phyloP scores from a whole-genome alignment of 1,284 basidiomycete species.

The Leccinum subfulvum region DNA sequence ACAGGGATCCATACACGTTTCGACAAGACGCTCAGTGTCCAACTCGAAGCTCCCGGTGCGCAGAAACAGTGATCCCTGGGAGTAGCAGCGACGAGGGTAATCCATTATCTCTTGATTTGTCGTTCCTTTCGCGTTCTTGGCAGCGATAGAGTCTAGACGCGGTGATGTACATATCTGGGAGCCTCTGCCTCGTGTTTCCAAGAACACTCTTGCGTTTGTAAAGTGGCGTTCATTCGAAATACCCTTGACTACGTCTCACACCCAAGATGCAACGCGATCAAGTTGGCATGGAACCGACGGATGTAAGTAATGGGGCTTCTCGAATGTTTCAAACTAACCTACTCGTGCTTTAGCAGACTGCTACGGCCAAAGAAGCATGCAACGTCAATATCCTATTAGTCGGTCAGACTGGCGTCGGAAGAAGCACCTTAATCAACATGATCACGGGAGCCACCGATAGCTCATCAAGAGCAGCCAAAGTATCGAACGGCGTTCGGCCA shows the following conservation, averaged over 20 bases:
- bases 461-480: constrained; percentile 18
- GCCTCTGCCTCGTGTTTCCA: constrained; percentile 20
- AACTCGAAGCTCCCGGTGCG: neutral
- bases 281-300: neutral
- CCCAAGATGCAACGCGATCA: constrained; percentile 2
- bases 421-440: constrained; percentile 31
- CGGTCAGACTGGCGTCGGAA: constrained; percentile 30
- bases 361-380: neutral
- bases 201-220: neutral
- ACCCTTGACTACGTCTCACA: constrained; percentile 9
- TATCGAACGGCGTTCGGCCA: constrained; percentile 28
- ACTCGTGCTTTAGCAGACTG: constrained; percentile 1
- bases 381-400: constrained; percentile 23
- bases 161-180: constrained; percentile 18
- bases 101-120: neutral
- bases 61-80: neutral
- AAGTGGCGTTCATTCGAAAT: neutral
- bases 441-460: constrained; percentile 18
- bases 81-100: neutral
- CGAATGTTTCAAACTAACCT: neutral
- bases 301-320: constrained; percentile 12
- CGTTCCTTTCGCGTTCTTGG: neutral
- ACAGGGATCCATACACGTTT: neutral
- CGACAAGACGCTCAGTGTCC: neutral
- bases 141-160: constrained; percentile 1